Evolutionary conservation across 306 rosid species (phyloP), one percentile per base, ranked within the genome.

Genomic region (Citrullus amarus): DNA sequence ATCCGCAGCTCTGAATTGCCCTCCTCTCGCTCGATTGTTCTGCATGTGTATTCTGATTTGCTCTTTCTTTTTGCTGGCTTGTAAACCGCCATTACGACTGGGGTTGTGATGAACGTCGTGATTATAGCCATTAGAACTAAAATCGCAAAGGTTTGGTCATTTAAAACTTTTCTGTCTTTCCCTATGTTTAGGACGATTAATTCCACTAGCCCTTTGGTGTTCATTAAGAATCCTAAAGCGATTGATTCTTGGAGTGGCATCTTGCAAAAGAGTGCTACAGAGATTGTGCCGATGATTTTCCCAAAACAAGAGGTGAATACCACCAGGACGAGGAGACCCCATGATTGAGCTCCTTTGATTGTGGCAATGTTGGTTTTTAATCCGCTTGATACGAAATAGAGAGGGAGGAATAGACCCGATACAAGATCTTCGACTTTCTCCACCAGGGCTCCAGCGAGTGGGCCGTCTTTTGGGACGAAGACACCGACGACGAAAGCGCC

Each of bases 401-500:
- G 81, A 0, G 98, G 97, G 50, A 94, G 96, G 78, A 92, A 90
- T 8, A 94, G 84, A 78, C 97, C 92, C 2, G 97, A 92, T 6
- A 90, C 91, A 65, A 93, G 97, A 84, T 92, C 98, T 89, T 93
- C 98, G 61, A 90, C 92, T 88, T 93, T 93, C 84, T 90, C 98
- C 73, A 90, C 98, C 18, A 93, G 86, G 46, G 93, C 91, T 11
- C 85, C 75, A 3, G 91, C 86, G 79, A 93, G 89, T 20, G 96
- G 89, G 25, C 97, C 97, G 36, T 90, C 97, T 72, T 88, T 93
- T 2, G 98, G 98, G 44, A 93, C 60, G 78, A 93, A 80, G 78
- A 93, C 79, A 60, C 98, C 98, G 56, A 92, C 75, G 54, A 93
- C 96, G 53, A 93, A 93, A 0, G 93, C 91, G 12, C 98, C 98